Percentiles rank a stretch among this genome's conserved stretches.
These are phyloP conservation scores for Casuarina equisetifolia DNA, from an alignment of 306 rosid genomes.

Conservation along the genomic window DNA sequence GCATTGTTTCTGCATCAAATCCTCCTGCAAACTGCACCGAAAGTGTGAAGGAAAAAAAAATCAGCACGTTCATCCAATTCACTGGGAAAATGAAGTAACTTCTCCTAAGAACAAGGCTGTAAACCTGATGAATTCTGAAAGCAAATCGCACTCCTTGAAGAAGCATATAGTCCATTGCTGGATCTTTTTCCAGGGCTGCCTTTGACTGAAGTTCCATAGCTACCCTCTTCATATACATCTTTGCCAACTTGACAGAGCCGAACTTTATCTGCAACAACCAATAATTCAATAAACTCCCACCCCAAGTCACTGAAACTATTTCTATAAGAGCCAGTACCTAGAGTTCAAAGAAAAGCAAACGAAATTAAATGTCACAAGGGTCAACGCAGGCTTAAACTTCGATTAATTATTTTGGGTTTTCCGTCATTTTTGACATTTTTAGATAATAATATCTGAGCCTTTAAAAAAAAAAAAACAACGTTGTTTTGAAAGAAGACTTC, in stretches of 20 bases:
- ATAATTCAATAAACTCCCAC: constrained; percentile 29
- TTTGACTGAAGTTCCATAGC: constrained; percentile 93
- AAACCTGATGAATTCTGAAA: constrained; percentile 95
- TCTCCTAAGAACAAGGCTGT: neutral
- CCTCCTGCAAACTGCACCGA: constrained; percentile 95
- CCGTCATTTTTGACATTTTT: too few relatives aligned
- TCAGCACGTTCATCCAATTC: constrained; percentile 8
- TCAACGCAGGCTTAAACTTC: too few relatives aligned
- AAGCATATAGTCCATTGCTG: constrained; percentile 97
- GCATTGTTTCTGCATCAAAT: constrained; percentile 98
- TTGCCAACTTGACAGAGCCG: constrained; percentile 90
- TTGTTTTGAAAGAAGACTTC: too few relatives aligned
- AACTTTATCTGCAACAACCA: constrained; percentile 65
- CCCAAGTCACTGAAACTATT: neutral
- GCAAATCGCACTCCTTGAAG: constrained; percentile 99
- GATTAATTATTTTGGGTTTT: too few relatives aligned
- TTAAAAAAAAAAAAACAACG: too few relatives aligned
- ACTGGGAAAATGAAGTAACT: neutral
- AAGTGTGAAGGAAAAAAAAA: constrained; percentile 26
- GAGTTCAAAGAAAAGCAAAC: neutral
- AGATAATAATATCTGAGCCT: too few relatives aligned
- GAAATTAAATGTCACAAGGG: neutral
- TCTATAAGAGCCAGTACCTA: neutral
- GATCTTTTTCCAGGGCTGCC: constrained; percentile 84
- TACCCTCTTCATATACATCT: constrained; percentile 85